Evolutionary conservation across 2,329 filamentous ascomycete species (phyloP).

Genomic region (Malbranchea zuffiana): DNA sequence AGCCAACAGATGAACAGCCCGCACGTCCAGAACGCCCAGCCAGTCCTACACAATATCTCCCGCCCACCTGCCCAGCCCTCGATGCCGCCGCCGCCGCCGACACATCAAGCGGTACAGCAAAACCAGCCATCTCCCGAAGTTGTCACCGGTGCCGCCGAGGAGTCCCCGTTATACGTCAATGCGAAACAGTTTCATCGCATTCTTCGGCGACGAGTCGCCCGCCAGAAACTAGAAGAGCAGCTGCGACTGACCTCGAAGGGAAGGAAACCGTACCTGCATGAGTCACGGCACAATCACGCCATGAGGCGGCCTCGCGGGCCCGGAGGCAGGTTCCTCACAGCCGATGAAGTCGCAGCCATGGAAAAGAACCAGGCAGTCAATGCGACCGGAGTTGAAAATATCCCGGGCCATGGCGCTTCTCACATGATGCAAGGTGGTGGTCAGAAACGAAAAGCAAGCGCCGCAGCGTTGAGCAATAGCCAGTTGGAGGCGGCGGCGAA

Average conservation of each 20-base stretch:
- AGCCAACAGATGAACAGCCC: conserved; percentile 66
- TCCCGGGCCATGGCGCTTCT: conserved; percentile 15
- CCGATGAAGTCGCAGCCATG: conserved; percentile 87
- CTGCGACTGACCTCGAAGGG: conserved; percentile 87
- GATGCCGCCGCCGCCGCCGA: conserved; percentile 40
- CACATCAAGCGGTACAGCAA: conserved; percentile 51
- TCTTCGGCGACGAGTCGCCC: conserved; percentile 80
- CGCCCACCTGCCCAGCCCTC: conserved; percentile 42
- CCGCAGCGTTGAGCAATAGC: conserved; percentile 21
- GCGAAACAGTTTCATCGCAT: conserved; percentile 98
- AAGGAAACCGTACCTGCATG: conserved; percentile 91
- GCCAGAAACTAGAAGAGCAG: conserved; percentile 88
- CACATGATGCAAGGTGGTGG: conserved; percentile 19
- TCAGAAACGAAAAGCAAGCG: conserved; percentile 43
- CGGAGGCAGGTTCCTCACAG: conserved; percentile 88
- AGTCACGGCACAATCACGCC: conserved; percentile 94
- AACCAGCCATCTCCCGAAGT: conserved; percentile 73
- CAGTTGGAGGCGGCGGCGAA: conserved; percentile 36
- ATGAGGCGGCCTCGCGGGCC: conserved; percentile 92
- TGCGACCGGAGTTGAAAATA: conserved; percentile 27
- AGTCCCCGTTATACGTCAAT: conserved; percentile 93
- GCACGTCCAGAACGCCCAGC: conserved; percentile 59
- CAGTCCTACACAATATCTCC: conserved; percentile 56
- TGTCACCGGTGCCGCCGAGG: conserved; percentile 60
- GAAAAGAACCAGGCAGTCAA: conserved; percentile 43